Base-by-base conservation (phyloP, 306 rosid species). In the Inga leiocalycina region DNA sequence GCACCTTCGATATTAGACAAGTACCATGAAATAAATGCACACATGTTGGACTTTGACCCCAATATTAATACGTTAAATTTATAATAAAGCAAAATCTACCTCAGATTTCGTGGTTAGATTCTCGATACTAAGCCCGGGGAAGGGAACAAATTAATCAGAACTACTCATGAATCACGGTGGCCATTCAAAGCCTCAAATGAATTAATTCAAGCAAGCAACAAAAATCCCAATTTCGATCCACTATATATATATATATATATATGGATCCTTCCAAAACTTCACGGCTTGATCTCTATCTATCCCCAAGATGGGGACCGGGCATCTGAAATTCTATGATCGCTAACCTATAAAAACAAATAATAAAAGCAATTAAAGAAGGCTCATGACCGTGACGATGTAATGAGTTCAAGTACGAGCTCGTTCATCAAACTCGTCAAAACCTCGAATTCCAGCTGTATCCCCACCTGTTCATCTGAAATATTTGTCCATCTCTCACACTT, bases 361-460 rank as follows among this genome's bases (percentile, higher is more conserved):
- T 65, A 27, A 62, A 52, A 52, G 20, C n/a, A 52, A 57, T n/a
- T 13, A 30, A 64, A 64, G 70, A 30, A 64, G 15, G 69, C 70
- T 64, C 41, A 64, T 0, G 32, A 57, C 8, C 1, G 2, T 68
- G 46, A 76, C 11, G n/a, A 43, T 3, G 59, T 52, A 17, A 43
- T 32, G 13, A 89, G 80, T 34, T 93, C 98, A 84, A 84, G 78
- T 9, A 90, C 8, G 1, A 92, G 52, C 16, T 95, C 94, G 7
- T 88, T 10, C 15, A 94, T 37, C 81, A 94, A 81, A 86, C 74
- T 80, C 66, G 57, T 62, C 71, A 89, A 88, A 57, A 93, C 77
- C 57, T 87, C 90, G 20, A 35, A 85, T 84, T 86, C 93, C 64
- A 96, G 35, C 24, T 87, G 86, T 46, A 76, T 46, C 12, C 45